These are phyloP conservation scores for Tulasnella calospora DNA, from an alignment of 768 basidiomycete species.

Conservation along the genomic window DNA sequence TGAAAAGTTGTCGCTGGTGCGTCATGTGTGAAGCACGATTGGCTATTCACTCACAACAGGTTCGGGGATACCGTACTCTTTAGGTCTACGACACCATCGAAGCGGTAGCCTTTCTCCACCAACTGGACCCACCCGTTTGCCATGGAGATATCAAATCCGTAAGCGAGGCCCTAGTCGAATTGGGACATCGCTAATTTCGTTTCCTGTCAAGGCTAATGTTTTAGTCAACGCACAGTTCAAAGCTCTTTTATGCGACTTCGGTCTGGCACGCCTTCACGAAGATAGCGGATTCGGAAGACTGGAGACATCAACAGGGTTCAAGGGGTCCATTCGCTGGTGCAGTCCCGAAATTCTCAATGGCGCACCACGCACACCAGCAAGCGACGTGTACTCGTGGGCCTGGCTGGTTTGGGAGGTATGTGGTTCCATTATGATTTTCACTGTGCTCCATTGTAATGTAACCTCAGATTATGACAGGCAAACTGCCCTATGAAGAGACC, in stretches of 20 bases:
- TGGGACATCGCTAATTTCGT: not conserved
- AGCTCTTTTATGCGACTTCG: not conserved
- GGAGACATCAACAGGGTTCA: not conserved
- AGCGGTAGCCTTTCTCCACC: no score
- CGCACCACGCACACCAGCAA: not conserved
- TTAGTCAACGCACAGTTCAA: not conserved
- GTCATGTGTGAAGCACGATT: no score
- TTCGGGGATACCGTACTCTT: no score
- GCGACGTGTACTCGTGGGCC: slow-evolving; percentile 3
- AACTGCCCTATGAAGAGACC: no score
- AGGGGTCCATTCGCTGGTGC: not conserved
- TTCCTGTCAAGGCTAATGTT: not conserved
- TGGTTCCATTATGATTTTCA: not conserved
- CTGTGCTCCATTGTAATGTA: not conserved
- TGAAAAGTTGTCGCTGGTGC: no score
- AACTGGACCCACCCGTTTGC: no score
- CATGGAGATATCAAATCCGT: not conserved
- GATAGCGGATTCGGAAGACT: not conserved
- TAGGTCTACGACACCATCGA: no score
- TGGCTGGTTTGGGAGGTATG: not conserved
- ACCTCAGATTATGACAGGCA: not conserved
- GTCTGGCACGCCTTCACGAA: not conserved
- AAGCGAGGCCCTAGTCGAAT: not conserved
- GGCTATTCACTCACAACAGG: no score
- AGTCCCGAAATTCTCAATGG: not conserved